Conservation (phyloP, 768 basidiomycete genomes). For the Leccinum pellstonianum region DNA sequence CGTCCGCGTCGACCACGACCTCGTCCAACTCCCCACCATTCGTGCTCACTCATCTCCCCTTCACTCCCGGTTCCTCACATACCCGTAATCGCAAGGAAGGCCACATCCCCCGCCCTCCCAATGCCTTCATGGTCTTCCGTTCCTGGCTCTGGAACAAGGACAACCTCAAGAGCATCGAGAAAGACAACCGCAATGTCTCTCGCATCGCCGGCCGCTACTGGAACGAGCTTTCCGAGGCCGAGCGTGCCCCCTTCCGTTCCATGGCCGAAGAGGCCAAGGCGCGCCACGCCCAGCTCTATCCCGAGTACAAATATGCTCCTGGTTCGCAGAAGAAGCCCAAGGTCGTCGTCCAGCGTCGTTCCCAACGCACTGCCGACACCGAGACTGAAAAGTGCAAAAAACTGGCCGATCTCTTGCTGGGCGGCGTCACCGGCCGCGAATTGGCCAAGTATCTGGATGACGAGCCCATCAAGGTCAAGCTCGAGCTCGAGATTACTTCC, state of each 20-base stretch:
- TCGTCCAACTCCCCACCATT: constrained; percentile 19
- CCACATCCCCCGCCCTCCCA: constrained; percentile 75
- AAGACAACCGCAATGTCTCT: constrained; percentile 71
- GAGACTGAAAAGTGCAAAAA: constrained; percentile 41
- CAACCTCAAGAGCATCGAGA: constrained; percentile 51
- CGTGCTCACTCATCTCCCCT: constrained; percentile 27
- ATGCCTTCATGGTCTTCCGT: constrained; percentile 84
- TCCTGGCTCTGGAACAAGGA: constrained; percentile 60
- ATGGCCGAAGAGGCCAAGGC: constrained; percentile 47
- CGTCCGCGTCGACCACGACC: constrained; percentile 19
- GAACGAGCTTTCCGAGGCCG: constrained; percentile 50
- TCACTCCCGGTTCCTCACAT: constrained; percentile 38
- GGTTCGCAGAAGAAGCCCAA: constrained; percentile 31
- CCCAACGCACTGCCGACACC: constrained; percentile 28
- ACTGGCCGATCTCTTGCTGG: constrained; percentile 36
- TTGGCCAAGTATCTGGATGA: constrained; percentile 24
- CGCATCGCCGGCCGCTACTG: constrained; percentile 69
- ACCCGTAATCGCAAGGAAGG: constrained; percentile 40
- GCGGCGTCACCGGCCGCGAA: constrained; percentile 35
- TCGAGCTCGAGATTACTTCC: neutral
- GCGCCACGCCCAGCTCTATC: constrained; percentile 50
- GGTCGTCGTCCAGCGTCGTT: constrained; percentile 33
- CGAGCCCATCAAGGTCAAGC: neutral
- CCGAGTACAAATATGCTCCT: constrained; percentile 66
- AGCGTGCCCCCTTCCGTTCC: constrained; percentile 46